Base-by-base conservation (phyloP, 495 filamentous ascomycete genomes). In the Trichoderma asperelloides region DNA sequence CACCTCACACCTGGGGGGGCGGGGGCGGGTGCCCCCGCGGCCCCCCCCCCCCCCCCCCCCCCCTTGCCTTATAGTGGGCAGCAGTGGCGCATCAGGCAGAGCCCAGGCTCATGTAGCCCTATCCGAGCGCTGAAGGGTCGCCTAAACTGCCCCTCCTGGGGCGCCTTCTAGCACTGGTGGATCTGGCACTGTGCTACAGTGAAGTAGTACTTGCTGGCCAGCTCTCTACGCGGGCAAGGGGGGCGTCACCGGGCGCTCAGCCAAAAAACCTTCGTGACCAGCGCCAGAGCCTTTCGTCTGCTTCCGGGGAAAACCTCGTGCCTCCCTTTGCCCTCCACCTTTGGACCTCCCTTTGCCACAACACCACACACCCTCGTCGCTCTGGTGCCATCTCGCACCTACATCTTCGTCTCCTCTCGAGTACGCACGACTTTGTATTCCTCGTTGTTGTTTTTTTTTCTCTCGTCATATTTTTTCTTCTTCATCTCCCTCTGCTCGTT, bases 391-490 rank as follows among this genome's bases (percentile, higher is more conserved):
- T 47, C 43, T 37, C 33, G 33, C 33, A 37, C 11, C n/a, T n/a
- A 23, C 49, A 66, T 65, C 73, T 68, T 69, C 68, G 67, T 73
- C 67, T 71, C 70, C 27, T 64, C 67, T 67, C 62, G 60, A 64
- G 72, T 70, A 71, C 74, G 70, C 74, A 75, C 65, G 43, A 69
- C 69, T 68, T 70, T 70, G 67, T 71, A 41, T 66, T 60, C 49
- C 69, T 71, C 69, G 66, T 66, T 49, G 64, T 70, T 70, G 71
- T 70, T 78, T 70, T 75, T 76, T 74, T 79, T 76, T 51, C 60
- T 47, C 64, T 57, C 62, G 21, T 70, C 70, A 28, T 60, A 16
- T 62, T 33, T 62, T 25, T 9, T 62, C 21, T 18, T 70, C 60
- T 72, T 7, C 33, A 25, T 23, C 64, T 30, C 39, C 51, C 64